A percentile compares a stretch with the other conserved stretches of the same genome.
phyloP scores from a whole-genome alignment of 306 rosid genomes.

The Begonia peltatifolia region DNA sequence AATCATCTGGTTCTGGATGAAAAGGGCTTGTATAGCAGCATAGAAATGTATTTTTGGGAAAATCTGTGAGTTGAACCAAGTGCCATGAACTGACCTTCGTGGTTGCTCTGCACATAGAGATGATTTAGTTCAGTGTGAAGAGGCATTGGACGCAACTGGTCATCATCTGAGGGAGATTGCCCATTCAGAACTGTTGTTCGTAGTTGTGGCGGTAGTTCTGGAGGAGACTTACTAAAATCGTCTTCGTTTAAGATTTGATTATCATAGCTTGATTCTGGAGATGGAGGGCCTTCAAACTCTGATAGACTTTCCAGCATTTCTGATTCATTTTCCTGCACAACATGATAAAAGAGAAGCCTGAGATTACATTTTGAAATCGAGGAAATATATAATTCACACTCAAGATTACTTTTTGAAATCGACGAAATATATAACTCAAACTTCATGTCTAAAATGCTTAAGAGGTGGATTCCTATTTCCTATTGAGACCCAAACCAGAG shows the following conservation, averaged over 20 bases:
- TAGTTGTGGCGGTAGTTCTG: conserved; percentile 64
- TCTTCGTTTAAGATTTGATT: conserved; percentile 35
- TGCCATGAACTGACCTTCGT: conserved; percentile 26
- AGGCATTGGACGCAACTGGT: conserved; percentile 14
- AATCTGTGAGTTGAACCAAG: conserved; percentile 55
- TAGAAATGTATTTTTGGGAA: conserved; percentile 39
- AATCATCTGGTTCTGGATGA: conserved; percentile 10
- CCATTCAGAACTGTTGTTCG: conserved; percentile 25
- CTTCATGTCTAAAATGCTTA: no score
- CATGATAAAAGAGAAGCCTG: no score
- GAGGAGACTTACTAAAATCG: conserved; percentile 60
- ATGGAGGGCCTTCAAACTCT: conserved; percentile 44
- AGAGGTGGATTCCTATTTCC: neutral
- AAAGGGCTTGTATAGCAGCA: conserved; percentile 43
- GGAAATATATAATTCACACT: no score
- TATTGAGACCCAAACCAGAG: conserved; percentile 1
- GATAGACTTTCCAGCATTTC: conserved; percentile 26
- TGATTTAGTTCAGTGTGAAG: conserved; percentile 49
- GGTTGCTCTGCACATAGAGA: conserved; percentile 37
- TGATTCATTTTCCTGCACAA: conserved; percentile 41
- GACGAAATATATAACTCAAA: neutral
- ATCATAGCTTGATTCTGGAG: conserved; percentile 76
- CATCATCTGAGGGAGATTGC: conserved; percentile 21
- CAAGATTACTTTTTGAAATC: neutral
- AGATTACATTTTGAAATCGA: neutral